Base-by-base conservation (phyloP, 2,329 filamentous ascomycete species). In the Colletotrichum trifolii region DNA sequence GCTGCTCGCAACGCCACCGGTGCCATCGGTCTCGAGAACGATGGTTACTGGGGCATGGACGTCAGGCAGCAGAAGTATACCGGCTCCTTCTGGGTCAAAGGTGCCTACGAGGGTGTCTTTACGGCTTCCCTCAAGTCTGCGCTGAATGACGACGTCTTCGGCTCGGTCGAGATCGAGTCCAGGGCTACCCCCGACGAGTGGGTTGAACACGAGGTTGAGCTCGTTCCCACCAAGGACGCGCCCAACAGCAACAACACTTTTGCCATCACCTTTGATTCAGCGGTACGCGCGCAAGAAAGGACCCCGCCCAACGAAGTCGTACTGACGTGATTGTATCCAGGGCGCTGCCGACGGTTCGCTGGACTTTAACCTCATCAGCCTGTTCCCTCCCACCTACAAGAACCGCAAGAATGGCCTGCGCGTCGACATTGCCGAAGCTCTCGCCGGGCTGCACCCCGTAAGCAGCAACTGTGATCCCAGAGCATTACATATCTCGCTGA, bases 311-410 rank as follows among this genome's bases (percentile, higher is more conserved):
- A 52, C 33, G 2, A 42, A 33, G 53, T 8, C 13, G 2, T 15
- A 11, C 54, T 66, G 33, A 65, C 33, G 5, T n/a, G 1, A 5
- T 25, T 4, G 1, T n/a, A 2, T 4, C 5, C 60, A 81, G 72
- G 77, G 76, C 7, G 75, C 75, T 17, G 68, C 73, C 25, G 74
- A 76, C 5, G 77, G 77, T 5, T 81, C 79, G 4, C 75, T 88
- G 1, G 81, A 87, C 71, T 87, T 89, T 60, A 85, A 85, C 70
- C 71, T 89, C 17, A 84, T 89, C 71, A 86, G 83, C 61, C 71
- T 89, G 12, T 89, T 89, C 74, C 87, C 86, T 2, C 84, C 85
- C 1, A 89, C 86, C 0, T 89, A 84, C 73, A 88, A 88, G 68
- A 77, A 79, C 65, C 79, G 84, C 47, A 76, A 80, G 50, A 90